Conservation (phyloP, 371 early-diverging fungal species). For the Massospora cicadina region DNA sequence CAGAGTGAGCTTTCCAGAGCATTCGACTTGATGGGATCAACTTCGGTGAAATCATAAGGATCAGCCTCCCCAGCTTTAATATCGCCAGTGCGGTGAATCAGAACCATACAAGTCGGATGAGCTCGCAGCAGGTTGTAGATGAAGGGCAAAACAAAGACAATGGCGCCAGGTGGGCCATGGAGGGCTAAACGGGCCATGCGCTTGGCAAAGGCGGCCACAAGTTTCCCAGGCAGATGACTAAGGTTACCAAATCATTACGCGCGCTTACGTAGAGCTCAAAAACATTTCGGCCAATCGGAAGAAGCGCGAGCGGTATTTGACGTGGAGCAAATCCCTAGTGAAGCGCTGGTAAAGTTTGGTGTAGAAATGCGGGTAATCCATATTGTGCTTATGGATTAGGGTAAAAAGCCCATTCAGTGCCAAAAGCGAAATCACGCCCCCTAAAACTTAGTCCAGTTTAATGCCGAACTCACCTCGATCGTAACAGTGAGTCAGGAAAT, state of each 20-base stretch:
- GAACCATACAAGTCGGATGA: slow-evolving; percentile 69
- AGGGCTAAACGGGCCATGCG: slow-evolving; percentile 67
- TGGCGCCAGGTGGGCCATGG: slow-evolving; percentile 67
- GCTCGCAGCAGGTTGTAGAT: slow-evolving; percentile 76
- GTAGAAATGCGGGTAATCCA: slow-evolving; percentile 94
- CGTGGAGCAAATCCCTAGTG: slow-evolving; percentile 69
- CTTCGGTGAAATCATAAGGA: slow-evolving; percentile 38
- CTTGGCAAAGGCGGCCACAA: slow-evolving; percentile 86
- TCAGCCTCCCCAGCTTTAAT: slow-evolving; percentile 26
- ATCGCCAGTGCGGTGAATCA: slow-evolving; percentile 49
- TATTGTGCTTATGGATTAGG: slow-evolving; percentile 71
- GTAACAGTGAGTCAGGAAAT: slow-evolving; percentile 78
- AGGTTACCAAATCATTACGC: background rate
- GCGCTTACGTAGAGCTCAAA: slow-evolving; percentile 58
- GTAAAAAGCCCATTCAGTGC: slow-evolving; percentile 86
- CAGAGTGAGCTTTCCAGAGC: slow-evolving; percentile 80
- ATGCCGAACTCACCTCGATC: slow-evolving; percentile 34
- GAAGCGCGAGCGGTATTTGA: slow-evolving; percentile 83
- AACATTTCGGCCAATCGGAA: slow-evolving; percentile 75
- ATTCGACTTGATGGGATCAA: slow-evolving; percentile 54
- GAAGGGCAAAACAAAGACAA: slow-evolving; percentile 64
- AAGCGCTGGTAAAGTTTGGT: slow-evolving; percentile 74
- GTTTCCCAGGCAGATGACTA: slow-evolving; percentile 66
- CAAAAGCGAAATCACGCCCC: slow-evolving; percentile 67
- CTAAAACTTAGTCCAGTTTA: slow-evolving; percentile 15